Evolutionary conservation across 2,329 filamentous ascomycete species (phyloP).

Genomic region (Trichophyton verrucosum): DNA sequence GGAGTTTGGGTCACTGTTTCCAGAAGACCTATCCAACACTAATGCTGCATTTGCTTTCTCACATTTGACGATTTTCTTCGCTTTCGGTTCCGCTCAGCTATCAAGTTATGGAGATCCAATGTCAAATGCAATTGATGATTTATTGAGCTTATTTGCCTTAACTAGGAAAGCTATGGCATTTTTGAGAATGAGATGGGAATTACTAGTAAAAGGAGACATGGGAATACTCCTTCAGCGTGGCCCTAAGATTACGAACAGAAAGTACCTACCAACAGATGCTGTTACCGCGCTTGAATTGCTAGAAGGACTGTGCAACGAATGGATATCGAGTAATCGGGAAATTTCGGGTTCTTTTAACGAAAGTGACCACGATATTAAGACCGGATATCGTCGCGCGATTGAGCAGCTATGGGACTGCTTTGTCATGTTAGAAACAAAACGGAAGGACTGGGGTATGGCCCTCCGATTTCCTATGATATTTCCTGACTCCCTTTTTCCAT

Average conservation of each 20-base stretch:
- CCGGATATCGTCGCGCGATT: conserved; percentile 7
- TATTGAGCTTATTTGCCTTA: conserved; percentile 10
- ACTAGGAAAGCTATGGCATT: conserved; percentile 10
- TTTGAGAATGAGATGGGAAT: conserved; percentile 7
- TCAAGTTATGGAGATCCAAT: neutral
- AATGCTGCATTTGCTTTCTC: conserved; percentile 14
- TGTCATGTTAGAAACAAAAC: conserved; percentile 13
- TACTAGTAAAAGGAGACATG: conserved; percentile 7
- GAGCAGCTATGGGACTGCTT: conserved; percentile 12
- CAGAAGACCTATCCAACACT: conserved; percentile 6
- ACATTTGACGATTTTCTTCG: conserved; percentile 11
- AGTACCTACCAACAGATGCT: conserved; percentile 9
- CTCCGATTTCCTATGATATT: conserved; percentile 12
- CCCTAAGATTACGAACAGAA: conserved; percentile 10
- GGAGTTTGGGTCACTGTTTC: conserved; percentile 6
- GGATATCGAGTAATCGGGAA: neutral
- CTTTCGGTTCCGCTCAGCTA: conserved; percentile 12
- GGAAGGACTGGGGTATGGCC: conserved; percentile 12
- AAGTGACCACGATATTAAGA: neutral
- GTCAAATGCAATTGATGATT: conserved; percentile 9
- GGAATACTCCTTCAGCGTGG: conserved; percentile 12
- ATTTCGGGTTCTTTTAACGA: neutral
- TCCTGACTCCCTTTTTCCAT: conserved; percentile 16
- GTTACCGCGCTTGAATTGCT: conserved; percentile 9
- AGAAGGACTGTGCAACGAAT: conserved; percentile 9